These are phyloP conservation scores for Coix lacrymajobi DNA, from an alignment of 176 grass and related monocot genomes.

Conservation along the genomic window DNA sequence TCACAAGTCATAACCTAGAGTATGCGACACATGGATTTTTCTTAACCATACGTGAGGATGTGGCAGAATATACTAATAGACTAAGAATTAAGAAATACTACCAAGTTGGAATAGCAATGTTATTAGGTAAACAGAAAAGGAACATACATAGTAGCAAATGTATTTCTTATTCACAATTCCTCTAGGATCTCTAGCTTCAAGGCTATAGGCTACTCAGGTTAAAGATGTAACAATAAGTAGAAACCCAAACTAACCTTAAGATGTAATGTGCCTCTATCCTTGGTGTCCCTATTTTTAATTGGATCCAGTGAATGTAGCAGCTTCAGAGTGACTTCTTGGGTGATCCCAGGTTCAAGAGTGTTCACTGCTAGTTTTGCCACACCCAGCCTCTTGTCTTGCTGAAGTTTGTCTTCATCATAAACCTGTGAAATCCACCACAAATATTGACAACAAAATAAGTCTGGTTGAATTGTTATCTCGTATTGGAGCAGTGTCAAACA, in stretches of 20 bases:
- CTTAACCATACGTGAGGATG: neutral
- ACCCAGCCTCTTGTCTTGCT: slow-evolving; percentile 76
- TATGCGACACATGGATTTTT: neutral
- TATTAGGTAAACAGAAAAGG: neutral
- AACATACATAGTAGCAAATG: neutral
- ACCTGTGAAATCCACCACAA: slow-evolving; percentile 45
- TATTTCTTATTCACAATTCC: neutral
- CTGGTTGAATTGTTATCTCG: neutral
- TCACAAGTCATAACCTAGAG: neutral
- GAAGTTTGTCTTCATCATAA: slow-evolving; percentile 82
- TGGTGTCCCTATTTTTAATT: slow-evolving; percentile 71
- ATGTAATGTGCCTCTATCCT: slow-evolving; percentile 77
- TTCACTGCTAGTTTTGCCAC: slow-evolving; percentile 59
- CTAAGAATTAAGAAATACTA: neutral
- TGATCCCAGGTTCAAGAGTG: slow-evolving; percentile 45
- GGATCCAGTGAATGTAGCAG: slow-evolving; percentile 73
- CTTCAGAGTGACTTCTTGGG: slow-evolving; percentile 61
- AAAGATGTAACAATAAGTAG: neutral
- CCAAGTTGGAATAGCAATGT: neutral
- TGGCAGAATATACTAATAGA: neutral
- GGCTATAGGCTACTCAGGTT: neutral
- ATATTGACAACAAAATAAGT: neutral
- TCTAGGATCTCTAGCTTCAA: slow-evolving; percentile 21
- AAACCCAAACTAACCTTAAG: slow-evolving; percentile 51
- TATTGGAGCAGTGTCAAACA: neutral